Evolutionary conservation across 2,329 filamentous ascomycete species (phyloP), one percentile per base, ranked within the genome.

Genomic region (Metarhizium guizhouense): DNA sequence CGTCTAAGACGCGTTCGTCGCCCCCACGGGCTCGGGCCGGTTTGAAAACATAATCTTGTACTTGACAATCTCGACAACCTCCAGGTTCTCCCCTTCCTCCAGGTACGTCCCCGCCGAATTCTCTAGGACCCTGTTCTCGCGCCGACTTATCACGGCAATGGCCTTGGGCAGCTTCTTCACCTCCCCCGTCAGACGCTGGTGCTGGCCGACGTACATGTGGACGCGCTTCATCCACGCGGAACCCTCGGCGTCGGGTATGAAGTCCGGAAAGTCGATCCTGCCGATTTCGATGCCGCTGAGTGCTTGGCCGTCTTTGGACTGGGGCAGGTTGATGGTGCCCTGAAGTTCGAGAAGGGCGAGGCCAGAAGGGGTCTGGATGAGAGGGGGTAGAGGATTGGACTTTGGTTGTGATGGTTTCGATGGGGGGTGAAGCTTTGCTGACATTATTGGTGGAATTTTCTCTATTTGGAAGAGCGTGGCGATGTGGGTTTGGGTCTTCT

Each of bases 261-360:
- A 90, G 63, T 89, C 80, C 2, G 90, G 90, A 64, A 95, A 95
- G 36, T 87, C 80, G 34, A 95, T 78, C 55, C 82, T 84, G 36
- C 91, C 91, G 60, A 95, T 77, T 20, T 70, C 64, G 16, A 58
- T 18, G 18, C 68, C 66, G 6, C 59, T 57, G 40, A 71, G 58
- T 5, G 66, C 51, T 25, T 67, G 59, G 30, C 68, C 61, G 53
- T 73, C 62, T 10, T 63, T 59, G 29, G 71, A 65, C 2, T 72
- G 60, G 7, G 90, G 85, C 1, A 91, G 76, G 70, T 95, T 93
- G 72, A 99, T 86, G 14, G 84, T 90, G 58, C 92, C 94, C 76
- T 99, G 94, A 14, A 99, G 82, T 73, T 97, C 94, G 56, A 99
- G 77, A 49, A 99, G 78, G 18, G 93, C 93, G 45, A 96, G 82